Evolutionary conservation across 1,284 basidiomycete species (phyloP).

Genomic region (Ceratobasidium sp.): DNA sequence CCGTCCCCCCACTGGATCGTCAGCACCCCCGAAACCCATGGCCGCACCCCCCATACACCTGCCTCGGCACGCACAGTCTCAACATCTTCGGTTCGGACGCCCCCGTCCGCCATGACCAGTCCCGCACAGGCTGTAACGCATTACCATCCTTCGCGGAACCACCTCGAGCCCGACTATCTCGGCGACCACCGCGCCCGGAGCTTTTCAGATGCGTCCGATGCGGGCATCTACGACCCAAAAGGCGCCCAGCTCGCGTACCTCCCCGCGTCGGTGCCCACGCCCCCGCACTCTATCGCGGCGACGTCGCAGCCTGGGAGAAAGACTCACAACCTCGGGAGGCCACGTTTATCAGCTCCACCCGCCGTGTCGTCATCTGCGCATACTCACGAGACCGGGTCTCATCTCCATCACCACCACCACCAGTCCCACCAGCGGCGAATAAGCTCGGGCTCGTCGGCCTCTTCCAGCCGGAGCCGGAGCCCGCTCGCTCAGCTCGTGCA

Average conservation of each 20-base stretch:
- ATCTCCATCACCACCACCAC: neutral
- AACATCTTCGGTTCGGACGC: neutral
- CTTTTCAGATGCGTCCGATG: constrained; percentile 4
- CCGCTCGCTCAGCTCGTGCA: constrained; percentile 17
- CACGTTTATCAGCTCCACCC: constrained; percentile 4
- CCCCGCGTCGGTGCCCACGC: too few species aligned
- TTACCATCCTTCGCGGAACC: neutral
- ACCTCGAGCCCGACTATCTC: neutral
- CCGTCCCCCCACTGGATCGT: constrained; percentile 6
- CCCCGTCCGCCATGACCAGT: constrained; percentile 3
- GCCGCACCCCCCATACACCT: neutral
- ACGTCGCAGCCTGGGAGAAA: neutral
- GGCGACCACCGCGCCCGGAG: constrained; percentile 5
- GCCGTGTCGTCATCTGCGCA: constrained; percentile 11
- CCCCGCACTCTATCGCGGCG: neutral
- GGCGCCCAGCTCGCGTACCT: too few species aligned
- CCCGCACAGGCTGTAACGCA: neutral
- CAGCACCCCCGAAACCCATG: constrained; percentile 11
- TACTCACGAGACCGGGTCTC: neutral
- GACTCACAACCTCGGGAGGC: too few species aligned
- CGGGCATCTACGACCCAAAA: neutral
- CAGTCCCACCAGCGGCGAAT: constrained; percentile 32
- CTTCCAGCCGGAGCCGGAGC: constrained; percentile 14
- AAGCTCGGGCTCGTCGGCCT: constrained; percentile 35
- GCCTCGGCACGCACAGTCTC: neutral